Percentiles rank a stretch among this genome's conserved stretches.
Evolutionary conservation across 305 asterid genomes (phyloP).

Genomic region (Coffea humblotiana): DNA sequence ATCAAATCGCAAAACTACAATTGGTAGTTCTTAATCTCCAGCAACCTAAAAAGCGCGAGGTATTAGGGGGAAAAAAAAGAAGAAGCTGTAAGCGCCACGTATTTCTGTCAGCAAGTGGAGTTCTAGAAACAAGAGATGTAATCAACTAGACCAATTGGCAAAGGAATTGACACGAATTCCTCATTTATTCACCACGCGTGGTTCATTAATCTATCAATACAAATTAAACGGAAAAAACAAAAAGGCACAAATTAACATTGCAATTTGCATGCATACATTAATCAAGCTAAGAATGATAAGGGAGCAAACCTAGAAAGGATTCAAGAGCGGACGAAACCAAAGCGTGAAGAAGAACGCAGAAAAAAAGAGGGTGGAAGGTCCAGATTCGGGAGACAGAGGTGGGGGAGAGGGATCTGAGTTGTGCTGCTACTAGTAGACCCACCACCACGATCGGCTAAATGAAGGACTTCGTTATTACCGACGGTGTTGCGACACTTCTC

Average conservation of each 20-base stretch:
- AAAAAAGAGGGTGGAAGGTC: conserved; percentile 17
- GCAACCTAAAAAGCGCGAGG: background rate
- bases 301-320: conserved; percentile 16
- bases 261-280: conserved; percentile 5
- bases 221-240: background rate
- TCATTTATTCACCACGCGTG: background rate
- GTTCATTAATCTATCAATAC: background rate
- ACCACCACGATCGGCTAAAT: background rate
- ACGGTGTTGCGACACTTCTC: background rate
- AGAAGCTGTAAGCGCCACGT: background rate
- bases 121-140: background rate
- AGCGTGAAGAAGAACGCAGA: background rate
- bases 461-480: conserved; percentile 1
- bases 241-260: background rate
- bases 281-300: background rate
- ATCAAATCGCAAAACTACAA: background rate
- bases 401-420: conserved; percentile 32
- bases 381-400: conserved; percentile 19
- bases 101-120: background rate
- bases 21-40: background rate
- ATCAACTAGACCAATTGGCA: background rate
- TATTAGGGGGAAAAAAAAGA: too few relatives aligned
- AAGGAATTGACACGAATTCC: background rate
- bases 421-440: background rate
- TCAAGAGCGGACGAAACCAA: background rate